A percentile compares a stretch with the other conserved stretches of the same genome.
Evolutionary conservation across 2,329 filamentous ascomycete genomes (phyloP).

Genomic region (Chrysoporthe deuterocubensis): DNA sequence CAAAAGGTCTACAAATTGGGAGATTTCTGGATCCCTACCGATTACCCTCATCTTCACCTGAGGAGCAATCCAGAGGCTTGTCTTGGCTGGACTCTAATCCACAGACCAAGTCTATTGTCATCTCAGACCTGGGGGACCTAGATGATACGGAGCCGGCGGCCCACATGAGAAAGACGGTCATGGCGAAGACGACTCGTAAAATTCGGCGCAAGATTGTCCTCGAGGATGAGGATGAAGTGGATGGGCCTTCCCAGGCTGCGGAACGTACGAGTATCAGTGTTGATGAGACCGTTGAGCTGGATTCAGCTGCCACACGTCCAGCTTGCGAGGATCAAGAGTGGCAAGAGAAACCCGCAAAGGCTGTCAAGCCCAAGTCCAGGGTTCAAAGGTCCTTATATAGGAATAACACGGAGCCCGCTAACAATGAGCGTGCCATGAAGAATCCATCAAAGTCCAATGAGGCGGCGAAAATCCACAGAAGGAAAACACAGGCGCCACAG

Average conservation of each 20-base stretch:
- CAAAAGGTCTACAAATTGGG: not conserved
- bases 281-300: not conserved
- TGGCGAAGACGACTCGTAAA: not conserved
- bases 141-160: not conserved
- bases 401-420: not conserved
- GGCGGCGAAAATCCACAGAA: conserved; percentile 3
- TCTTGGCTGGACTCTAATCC: not conserved
- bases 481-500: not conserved
- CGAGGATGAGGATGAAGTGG: conserved; percentile 21
- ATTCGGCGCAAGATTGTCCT: conserved; percentile 15
- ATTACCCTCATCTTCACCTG: conserved; percentile 21
- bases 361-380: conserved; percentile 7
- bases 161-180: not conserved
- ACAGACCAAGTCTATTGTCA: not conserved
- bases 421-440: not conserved
- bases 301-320: not conserved
- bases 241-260: not conserved
- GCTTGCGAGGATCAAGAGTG: conserved; percentile 7
- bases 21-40: conserved; percentile 15
- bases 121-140: too few relatives aligned
- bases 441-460: not conserved
- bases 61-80: not conserved
- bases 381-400: not conserved
- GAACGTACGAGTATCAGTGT: not conserved
- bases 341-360: conserved; percentile 5